phyloP scores from a whole-genome alignment of 2,329 filamentous ascomycete species.

The Laburnicola sp. region DNA sequence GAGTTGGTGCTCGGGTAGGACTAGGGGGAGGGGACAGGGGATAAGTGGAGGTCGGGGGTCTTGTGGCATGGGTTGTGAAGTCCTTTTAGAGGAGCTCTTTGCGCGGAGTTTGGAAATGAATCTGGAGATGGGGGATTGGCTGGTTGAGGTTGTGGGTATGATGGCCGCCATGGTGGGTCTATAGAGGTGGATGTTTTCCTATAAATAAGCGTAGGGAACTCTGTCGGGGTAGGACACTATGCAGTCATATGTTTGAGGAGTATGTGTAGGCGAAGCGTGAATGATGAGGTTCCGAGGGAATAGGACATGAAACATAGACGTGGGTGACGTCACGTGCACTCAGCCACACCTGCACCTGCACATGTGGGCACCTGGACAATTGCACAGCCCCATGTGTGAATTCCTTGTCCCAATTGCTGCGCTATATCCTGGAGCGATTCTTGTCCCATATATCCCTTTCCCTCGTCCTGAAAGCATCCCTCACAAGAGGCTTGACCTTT shows the following conservation, averaged over 20 bases:
- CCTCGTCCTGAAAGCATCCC: conserved; percentile 67
- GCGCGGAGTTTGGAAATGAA: conserved; percentile 34
- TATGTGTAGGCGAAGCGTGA: too few species aligned
- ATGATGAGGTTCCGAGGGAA: background rate
- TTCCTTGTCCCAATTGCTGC: background rate
- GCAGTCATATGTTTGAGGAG: background rate
- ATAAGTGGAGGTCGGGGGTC: conserved; percentile 29
- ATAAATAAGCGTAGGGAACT: too few species aligned
- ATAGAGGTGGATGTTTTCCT: background rate
- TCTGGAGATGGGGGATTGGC: conserved; percentile 32
- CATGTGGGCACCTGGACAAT: too few species aligned
- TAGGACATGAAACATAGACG: background rate
- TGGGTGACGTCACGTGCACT: conserved; percentile 1
- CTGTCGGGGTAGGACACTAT: background rate
- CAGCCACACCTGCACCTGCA: background rate
- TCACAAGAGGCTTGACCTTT: conserved; percentile 68
- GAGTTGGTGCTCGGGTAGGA: conserved; percentile 38
- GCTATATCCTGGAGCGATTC: conserved; percentile 21
- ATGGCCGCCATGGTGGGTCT: conserved; percentile 24
- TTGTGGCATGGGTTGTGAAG: background rate
- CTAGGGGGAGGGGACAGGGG: conserved; percentile 32
- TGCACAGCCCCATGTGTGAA: background rate
- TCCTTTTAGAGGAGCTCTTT: conserved; percentile 9
- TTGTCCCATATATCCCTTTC: conserved; percentile 38
- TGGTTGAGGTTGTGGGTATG: conserved; percentile 16